Conservation (phyloP, 306 rosid genomes). For the Trifolium subterraneum region DNA sequence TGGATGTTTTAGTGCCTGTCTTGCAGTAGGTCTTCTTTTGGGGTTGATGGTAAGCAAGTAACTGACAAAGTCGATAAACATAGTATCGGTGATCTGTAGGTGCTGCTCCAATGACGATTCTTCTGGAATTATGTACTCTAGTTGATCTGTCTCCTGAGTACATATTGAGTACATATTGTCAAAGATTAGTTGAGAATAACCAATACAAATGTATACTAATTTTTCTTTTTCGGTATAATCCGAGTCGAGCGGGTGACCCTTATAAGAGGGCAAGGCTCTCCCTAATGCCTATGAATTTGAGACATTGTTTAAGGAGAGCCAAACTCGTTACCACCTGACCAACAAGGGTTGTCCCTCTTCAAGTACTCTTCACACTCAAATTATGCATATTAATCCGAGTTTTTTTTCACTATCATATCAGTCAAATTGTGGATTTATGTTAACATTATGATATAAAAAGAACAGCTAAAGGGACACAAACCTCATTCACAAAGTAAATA, state of each 20-base stretch:
- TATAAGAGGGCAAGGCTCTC: too few relatives aligned
- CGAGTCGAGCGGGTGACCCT: neutral
- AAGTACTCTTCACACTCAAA: too few relatives aligned
- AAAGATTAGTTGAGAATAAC: slow-evolving; percentile 25
- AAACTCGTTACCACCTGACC: too few relatives aligned
- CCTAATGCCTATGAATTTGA: too few relatives aligned
- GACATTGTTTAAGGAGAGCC: neutral
- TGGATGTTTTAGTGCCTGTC: slow-evolving; percentile 84
- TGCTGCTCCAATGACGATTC: slow-evolving; percentile 77
- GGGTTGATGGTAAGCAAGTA: slow-evolving; percentile 80
- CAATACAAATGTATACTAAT: neutral
- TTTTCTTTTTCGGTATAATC: neutral
- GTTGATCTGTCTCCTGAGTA: slow-evolving; percentile 76
- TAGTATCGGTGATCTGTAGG: slow-evolving; percentile 59
- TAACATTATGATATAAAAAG: neutral
- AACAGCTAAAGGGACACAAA: slow-evolving; percentile 42
- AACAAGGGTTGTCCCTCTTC: too few relatives aligned
- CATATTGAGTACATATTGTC: slow-evolving; percentile 40
- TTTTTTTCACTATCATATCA: too few relatives aligned
- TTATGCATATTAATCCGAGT: too few relatives aligned
- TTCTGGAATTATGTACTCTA: slow-evolving; percentile 89
- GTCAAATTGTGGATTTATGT: neutral
- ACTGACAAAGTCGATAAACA: slow-evolving; percentile 71
- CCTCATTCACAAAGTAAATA: slow-evolving; percentile 83
- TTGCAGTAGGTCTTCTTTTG: slow-evolving; percentile 72